phyloP scores from a whole-genome alignment of 2,329 filamentous ascomycete genomes.

The Epichloe hybrida region DNA sequence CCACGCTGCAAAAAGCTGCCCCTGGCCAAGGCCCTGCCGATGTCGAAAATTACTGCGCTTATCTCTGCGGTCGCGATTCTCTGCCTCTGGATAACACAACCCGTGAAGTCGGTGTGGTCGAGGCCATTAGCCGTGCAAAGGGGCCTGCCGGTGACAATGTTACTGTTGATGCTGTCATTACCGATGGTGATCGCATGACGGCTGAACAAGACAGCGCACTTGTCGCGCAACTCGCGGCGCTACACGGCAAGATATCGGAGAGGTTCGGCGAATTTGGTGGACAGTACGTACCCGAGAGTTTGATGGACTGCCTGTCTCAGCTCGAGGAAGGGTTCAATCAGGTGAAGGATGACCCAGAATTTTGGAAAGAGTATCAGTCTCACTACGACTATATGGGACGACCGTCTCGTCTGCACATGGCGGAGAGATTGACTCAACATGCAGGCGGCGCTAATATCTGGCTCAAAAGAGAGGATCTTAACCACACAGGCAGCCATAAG shows the following conservation, averaged over 20 bases:
- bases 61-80: conserved; percentile 38
- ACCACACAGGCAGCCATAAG: conserved; percentile 97
- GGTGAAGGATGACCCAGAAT: conserved; percentile 73
- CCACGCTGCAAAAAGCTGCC: conserved; percentile 39
- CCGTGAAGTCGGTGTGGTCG: conserved; percentile 55
- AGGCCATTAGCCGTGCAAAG: conserved; percentile 46
- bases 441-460: conserved; percentile 92
- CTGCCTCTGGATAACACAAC: conserved; percentile 28
- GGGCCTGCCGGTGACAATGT: conserved; percentile 24
- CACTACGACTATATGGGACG: conserved; percentile 98
- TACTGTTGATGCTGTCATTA: conserved; percentile 45
- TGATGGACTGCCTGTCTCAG: conserved; percentile 92
- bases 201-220: conserved; percentile 43
- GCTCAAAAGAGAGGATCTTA: conserved; percentile 93
- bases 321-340: conserved; percentile 83
- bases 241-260: conserved; percentile 69
- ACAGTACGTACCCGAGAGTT: conserved; percentile 91
- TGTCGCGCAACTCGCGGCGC: conserved; percentile 70
- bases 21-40: conserved; percentile 38
- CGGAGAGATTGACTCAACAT: conserved; percentile 74
- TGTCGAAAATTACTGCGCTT: conserved; percentile 77
- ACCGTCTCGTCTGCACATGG: conserved; percentile 80
- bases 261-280: conserved; percentile 94
- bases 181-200: conserved; percentile 54
- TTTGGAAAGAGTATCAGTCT: conserved; percentile 94